A percentile compares a stretch with the other conserved stretches of the same genome.
phyloP scores from a whole-genome alignment of 768 basidiomycete genomes.

The Kwoniella botswanensis region DNA sequence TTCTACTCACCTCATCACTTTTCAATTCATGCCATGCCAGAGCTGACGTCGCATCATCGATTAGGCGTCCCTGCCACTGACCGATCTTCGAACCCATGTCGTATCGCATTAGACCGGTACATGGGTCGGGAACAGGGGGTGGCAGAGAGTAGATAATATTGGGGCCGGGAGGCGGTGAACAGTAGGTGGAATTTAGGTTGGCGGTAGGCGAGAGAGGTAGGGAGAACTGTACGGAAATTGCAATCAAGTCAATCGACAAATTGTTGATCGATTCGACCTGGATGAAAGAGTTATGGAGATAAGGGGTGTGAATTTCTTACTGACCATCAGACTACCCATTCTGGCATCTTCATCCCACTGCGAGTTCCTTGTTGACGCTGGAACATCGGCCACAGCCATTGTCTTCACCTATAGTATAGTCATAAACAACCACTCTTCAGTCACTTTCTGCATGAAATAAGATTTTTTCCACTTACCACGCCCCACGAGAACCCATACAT shows the following conservation, averaged over 20 bases:
- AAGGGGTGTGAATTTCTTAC: background rate
- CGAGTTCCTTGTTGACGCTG: constrained; percentile 9
- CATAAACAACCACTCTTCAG: background rate
- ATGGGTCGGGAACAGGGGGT: constrained; percentile 34
- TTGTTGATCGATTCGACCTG: too few species aligned
- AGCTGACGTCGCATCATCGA: constrained; percentile 27
- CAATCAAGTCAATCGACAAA: background rate
- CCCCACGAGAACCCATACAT: constrained; percentile 50
- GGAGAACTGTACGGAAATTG: constrained; percentile 1
- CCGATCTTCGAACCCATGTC: constrained; percentile 32
- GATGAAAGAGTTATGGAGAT: background rate
- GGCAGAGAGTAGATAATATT: constrained; percentile 13
- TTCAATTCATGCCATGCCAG: constrained; percentile 44
- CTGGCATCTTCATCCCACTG: constrained; percentile 40
- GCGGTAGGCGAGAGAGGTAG: constrained; percentile 11
- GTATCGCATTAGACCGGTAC: constrained; percentile 35
- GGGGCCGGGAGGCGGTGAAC: background rate
- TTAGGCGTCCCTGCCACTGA: constrained; percentile 27
- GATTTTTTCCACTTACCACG: constrained; percentile 35
- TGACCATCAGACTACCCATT: constrained; percentile 40
- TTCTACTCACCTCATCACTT: constrained; percentile 31
- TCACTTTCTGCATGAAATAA: background rate
- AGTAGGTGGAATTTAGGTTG: constrained; percentile 21
- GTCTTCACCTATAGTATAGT: constrained; percentile 32
- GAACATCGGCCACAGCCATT: constrained; percentile 33